Conservation (phyloP, 495 filamentous ascomycete genomes). For the Apodospora peruviana region DNA sequence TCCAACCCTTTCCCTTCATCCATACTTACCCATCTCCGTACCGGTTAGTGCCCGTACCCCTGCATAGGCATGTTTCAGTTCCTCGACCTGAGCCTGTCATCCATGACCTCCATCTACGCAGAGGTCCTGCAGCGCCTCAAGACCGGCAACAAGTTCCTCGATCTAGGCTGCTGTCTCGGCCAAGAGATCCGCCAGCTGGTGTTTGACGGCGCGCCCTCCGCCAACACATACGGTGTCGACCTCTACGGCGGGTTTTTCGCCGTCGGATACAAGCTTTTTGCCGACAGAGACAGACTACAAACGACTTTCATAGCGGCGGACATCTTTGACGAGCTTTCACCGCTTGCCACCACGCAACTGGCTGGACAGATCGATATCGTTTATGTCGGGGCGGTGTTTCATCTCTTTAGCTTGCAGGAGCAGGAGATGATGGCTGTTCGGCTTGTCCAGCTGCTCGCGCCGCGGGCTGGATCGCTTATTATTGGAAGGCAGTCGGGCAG, state of each 20-base stretch:
- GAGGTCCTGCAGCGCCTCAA: constrained; percentile 18
- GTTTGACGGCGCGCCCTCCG: constrained; percentile 34
- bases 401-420: constrained; percentile 51
- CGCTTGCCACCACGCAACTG: constrained; percentile 18
- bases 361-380: constrained; percentile 50
- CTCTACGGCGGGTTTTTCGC: constrained; percentile 44
- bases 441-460: constrained; percentile 40
- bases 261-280: constrained; percentile 49
- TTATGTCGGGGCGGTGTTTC: constrained; percentile 51
- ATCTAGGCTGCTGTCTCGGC: constrained; percentile 47
- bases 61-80: constrained; percentile 39
- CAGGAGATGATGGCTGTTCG: constrained; percentile 45
- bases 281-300: constrained; percentile 38
- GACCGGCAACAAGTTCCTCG: constrained; percentile 33
- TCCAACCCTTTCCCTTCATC: too few species aligned
- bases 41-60: constrained; percentile 33
- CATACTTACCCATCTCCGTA: too few species aligned
- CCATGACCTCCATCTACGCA: constrained; percentile 16
- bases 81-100: constrained; percentile 30
- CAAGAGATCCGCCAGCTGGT: constrained; percentile 43
- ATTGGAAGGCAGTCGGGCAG: constrained; percentile 40
- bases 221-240: constrained; percentile 41
- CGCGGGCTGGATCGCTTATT: constrained; percentile 29
- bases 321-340: constrained; percentile 41
- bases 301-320: constrained; percentile 44